phyloP scores from a whole-genome alignment of 768 basidiomycete species.

The Pulveroboletus sp. region DNA sequence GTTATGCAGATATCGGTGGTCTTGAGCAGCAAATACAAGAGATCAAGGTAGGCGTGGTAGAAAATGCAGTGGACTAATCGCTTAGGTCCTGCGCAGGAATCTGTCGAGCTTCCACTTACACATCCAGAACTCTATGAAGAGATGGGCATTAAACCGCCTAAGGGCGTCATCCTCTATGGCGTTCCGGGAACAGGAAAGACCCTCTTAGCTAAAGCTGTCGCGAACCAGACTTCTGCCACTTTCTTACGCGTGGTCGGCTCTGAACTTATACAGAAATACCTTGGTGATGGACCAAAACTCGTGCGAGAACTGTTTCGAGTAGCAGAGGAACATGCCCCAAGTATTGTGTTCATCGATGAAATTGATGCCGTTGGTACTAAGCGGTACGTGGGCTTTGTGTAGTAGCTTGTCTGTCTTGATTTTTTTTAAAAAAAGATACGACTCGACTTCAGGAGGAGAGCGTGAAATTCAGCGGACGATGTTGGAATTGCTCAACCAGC shows the following conservation, averaged over 20 bases:
- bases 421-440: conserved; percentile 56
- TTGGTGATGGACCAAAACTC: conserved; percentile 97
- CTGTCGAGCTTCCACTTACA: conserved; percentile 94
- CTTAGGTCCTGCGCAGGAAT: conserved; percentile 56
- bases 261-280: conserved; percentile 98
- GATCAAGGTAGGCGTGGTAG: conserved; percentile 69
- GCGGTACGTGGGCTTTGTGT: conserved; percentile 50
- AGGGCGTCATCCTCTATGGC: conserved; percentile 98
- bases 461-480: conserved; percentile 99
- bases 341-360: conserved; percentile 99
- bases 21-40: conserved; percentile 97
- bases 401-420: conserved; percentile 4
- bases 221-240: conserved; percentile 96
- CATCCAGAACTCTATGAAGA: conserved; percentile 99
- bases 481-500: conserved; percentile 96
- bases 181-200: conserved; percentile 99
- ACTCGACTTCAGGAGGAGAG: conserved; percentile 97
- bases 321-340: conserved; percentile 96
- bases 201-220: conserved; percentile 93
- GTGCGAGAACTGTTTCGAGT: conserved; percentile 96
- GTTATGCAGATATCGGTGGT: conserved; percentile 97
- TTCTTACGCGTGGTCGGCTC: conserved; percentile 97
- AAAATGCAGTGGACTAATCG: neutral
- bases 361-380: conserved; percentile 99
- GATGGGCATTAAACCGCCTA: conserved; percentile 99